These are phyloP conservation scores for Pichia ethanolica DNA, from an alignment of 805 yeast genomes.

Conservation along the genomic window DNA sequence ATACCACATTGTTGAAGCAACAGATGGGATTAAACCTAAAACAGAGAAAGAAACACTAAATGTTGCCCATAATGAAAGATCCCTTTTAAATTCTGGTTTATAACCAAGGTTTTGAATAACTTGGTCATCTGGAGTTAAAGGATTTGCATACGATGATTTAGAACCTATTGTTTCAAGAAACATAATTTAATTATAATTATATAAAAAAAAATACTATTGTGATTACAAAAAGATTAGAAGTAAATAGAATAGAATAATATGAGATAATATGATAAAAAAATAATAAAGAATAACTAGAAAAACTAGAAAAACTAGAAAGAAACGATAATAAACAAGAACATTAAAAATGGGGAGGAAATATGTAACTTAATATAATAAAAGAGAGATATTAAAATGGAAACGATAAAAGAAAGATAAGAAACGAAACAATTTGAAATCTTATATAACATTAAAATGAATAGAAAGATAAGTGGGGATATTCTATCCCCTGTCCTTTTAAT, in stretches of 20 bases:
- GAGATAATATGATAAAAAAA: background rate
- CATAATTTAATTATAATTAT: background rate
- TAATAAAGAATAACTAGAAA: background rate
- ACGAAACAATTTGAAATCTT: too few species aligned
- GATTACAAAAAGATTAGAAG: too few species aligned
- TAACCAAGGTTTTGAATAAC: constrained; percentile 51
- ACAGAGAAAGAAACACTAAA: constrained; percentile 61
- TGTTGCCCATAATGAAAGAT: constrained; percentile 47
- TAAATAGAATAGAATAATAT: too few species aligned
- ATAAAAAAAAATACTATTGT: too few species aligned
- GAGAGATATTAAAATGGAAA: too few species aligned
- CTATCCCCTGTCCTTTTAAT: too few species aligned
- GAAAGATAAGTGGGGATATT: too few species aligned
- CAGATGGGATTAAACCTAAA: constrained; percentile 57
- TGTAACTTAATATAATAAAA: too few species aligned
- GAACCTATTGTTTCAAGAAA: background rate
- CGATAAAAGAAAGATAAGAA: too few species aligned
- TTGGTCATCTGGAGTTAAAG: constrained; percentile 43
- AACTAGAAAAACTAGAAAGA: background rate
- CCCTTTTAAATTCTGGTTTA: constrained; percentile 59
- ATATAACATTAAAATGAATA: too few species aligned
- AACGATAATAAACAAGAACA: too few species aligned
- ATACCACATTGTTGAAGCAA: constrained; percentile 54
- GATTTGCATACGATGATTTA: background rate
- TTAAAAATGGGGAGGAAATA: too few species aligned